phyloP scores from a whole-genome alignment of 345 rosid species.

The Aethionema arabicum region DNA sequence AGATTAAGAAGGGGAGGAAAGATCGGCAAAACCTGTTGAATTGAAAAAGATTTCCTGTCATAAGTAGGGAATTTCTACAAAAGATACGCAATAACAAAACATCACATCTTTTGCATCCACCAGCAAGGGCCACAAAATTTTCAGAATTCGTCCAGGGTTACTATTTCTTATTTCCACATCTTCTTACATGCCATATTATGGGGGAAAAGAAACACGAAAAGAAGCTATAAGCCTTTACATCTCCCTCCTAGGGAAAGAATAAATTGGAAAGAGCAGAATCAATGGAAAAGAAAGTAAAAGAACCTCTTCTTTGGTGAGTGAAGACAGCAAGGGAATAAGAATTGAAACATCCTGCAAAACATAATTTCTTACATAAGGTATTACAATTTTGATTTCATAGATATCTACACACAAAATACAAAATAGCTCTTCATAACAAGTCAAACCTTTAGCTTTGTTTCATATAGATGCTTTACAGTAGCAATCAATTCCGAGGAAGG shows the following conservation, averaged over 20 bases:
- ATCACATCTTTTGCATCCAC: constrained; percentile 14
- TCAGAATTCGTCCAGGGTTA: constrained; percentile 16
- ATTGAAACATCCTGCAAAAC: constrained; percentile 85
- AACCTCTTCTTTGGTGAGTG: constrained; percentile 92
- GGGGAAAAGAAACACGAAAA: background rate
- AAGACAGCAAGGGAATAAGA: constrained; percentile 90
- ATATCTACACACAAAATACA: constrained; percentile 14
- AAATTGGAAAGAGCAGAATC: constrained; percentile 20
- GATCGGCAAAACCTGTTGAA: constrained; percentile 80
- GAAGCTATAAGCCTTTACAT: constrained; percentile 9
- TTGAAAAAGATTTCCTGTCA: constrained; percentile 12
- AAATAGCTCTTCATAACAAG: constrained; percentile 21
- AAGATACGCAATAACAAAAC: constrained; percentile 1
- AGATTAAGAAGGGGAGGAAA: constrained; percentile 90
- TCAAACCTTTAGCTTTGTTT: constrained; percentile 87
- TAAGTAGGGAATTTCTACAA: constrained; percentile 15
- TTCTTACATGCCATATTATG: constrained; percentile 6
- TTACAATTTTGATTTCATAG: constrained; percentile 13
- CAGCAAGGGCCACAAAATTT: constrained; percentile 5
- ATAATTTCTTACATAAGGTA: constrained; percentile 26
- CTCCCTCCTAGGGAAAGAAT: constrained; percentile 12
- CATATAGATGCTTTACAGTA: constrained; percentile 87
- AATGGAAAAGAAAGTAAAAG: constrained; percentile 23
- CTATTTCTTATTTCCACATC: constrained; percentile 18
- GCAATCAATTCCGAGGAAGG: constrained; percentile 77